Conservation (phyloP, 768 basidiomycete genomes). For the Suillus subalutaceus region DNA sequence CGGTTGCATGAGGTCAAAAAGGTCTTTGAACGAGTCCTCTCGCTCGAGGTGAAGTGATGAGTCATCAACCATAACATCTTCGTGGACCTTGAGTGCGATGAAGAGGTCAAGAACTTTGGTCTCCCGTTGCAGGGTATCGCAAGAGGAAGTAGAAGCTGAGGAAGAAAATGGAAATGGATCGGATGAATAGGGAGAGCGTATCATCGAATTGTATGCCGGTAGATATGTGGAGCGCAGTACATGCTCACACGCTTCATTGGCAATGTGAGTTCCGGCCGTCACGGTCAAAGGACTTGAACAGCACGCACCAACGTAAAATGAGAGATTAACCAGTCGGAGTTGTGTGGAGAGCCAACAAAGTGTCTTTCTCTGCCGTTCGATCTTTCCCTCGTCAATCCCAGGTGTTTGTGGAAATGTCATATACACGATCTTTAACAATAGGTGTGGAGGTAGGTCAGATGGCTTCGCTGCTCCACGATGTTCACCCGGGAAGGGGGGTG, state of each 20-base stretch:
- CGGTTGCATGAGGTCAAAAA: conserved; percentile 80
- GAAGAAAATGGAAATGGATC: conserved; percentile 72
- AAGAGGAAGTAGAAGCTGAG: conserved; percentile 24
- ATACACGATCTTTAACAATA: conserved; percentile 73
- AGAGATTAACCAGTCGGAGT: conserved; percentile 65
- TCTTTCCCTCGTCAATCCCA: conserved; percentile 41
- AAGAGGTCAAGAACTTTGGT: conserved; percentile 76
- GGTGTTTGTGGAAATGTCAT: conserved; percentile 56
- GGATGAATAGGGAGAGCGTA: conserved; percentile 71
- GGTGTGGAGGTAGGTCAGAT: conserved; percentile 54
- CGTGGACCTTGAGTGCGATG: conserved; percentile 77
- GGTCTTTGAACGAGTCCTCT: conserved; percentile 75
- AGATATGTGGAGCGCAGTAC: conserved; percentile 78
- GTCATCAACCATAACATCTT: conserved; percentile 79
- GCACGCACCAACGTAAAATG: conserved; percentile 65
- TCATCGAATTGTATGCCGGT: conserved; percentile 59
- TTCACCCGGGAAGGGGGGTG: conserved; percentile 39
- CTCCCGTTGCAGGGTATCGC: conserved; percentile 64
- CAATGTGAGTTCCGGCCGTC: neutral
- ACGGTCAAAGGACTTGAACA: neutral
- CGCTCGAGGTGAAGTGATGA: conserved; percentile 73
- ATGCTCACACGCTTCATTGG: conserved; percentile 69
- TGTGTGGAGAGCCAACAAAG: conserved; percentile 70
- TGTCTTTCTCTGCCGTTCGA: conserved; percentile 62
- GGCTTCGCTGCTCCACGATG: conserved; percentile 22